Base-by-base conservation (phyloP, 2,329 filamentous ascomycete genomes). In the Fusarium nematophilum region DNA sequence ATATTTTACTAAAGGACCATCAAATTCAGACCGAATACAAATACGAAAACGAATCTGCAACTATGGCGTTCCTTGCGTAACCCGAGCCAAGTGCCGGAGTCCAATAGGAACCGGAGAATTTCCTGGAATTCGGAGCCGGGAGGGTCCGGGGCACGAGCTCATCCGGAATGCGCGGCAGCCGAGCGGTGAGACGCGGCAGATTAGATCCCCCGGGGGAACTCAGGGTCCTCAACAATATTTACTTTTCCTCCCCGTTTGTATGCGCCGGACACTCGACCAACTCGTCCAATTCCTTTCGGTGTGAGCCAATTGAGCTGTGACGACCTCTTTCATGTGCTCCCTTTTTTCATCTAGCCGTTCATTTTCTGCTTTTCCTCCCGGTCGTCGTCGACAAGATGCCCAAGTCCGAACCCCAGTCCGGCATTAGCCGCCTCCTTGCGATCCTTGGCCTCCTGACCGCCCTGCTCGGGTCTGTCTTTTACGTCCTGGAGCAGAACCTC, bases 401-500 rank as follows among this genome's bases (percentile, higher is more conserved):
- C 45, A 64, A 64, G 44, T 8, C 64, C 39, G 40, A 63, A 27
- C 53, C 63, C 46, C 52, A 60, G 50, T 59, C 65, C 38, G 67
- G 71, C 52, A 62, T 76, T 52, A 64, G 60, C 64, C 73, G 74
- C 52, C 71, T 81, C 56, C 75, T 86, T 59, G 79, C 76, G 59
- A 71, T 84, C 62, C 67, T 88, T 59, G 82, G 81, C 43, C 67
- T 87, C 48, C 65, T 86, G 39, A 75, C 86, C 45, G 86, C 81
- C 50, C 68, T 87, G 59, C 72, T 89, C 48, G 77, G 81, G 10
- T 80, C 83, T 7, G 65, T 86, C 49, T 77, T 83, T 67, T 84
- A 83, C 75, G 67, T 83, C 56, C 72, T 87, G 33, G 86, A 90
- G 73, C 79, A 81, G 67, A 84, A 85, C 74, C 77, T 86, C 53